Evolutionary conservation across 495 filamentous ascomycete genomes (phyloP).

Genomic region (Penicillium antarcticum): DNA sequence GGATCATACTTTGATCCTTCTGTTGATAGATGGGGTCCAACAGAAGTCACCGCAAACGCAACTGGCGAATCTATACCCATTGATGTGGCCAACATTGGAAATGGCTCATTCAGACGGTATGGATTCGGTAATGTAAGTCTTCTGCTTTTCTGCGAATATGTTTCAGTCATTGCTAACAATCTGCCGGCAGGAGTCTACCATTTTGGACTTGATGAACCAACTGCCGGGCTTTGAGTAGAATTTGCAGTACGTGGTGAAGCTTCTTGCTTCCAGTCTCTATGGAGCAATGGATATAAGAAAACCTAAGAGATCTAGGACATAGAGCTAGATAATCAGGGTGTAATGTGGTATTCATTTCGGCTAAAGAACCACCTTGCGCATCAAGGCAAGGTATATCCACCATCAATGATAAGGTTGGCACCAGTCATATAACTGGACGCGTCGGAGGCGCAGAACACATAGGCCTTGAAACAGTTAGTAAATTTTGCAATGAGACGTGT

Average conservation of each 20-base stretch:
- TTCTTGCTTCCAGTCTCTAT: too few relatives aligned
- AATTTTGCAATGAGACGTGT: not conserved
- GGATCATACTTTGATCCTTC: conserved; percentile 12
- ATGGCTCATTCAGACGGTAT: conserved; percentile 14
- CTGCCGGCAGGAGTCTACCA: conserved; percentile 16
- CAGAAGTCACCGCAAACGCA: conserved; percentile 21
- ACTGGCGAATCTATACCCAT: conserved; percentile 13
- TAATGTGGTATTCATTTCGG: too few relatives aligned
- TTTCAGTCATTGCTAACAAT: not conserved
- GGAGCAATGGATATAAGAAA: too few relatives aligned
- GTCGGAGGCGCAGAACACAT: conserved; percentile 33
- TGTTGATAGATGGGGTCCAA: conserved; percentile 12
- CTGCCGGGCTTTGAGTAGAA: conserved; percentile 6
- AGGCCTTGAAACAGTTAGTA: conserved; percentile 15
- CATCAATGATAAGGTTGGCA: conserved; percentile 32
- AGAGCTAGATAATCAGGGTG: too few relatives aligned
- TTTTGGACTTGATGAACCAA: conserved; percentile 21
- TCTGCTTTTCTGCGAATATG: not conserved
- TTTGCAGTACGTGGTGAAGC: too few relatives aligned
- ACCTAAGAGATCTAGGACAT: too few relatives aligned
- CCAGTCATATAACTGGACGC: conserved; percentile 38
- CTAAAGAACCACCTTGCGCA: too few relatives aligned
- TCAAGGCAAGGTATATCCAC: conserved; percentile 28
- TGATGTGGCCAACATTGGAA: conserved; percentile 21
- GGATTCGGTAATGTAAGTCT: conserved; percentile 10